Evolutionary conservation across 1,284 basidiomycete genomes (phyloP), one percentile per base, ranked within the genome.

Genomic region (Boletellus sp.): DNA sequence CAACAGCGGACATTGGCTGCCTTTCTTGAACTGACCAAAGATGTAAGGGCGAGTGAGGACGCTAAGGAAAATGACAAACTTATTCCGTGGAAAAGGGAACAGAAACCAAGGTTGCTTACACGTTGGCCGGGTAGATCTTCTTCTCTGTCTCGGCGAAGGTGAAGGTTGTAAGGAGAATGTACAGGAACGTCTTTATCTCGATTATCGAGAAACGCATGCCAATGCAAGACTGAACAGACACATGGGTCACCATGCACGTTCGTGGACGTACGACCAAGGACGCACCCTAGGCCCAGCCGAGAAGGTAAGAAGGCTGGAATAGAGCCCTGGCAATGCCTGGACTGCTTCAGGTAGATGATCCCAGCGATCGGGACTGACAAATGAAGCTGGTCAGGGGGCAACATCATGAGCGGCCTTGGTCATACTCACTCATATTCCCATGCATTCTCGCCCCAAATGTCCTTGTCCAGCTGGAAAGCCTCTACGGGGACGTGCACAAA

Each of bases 121-220:
- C 82, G 61, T 90, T 90, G 7, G 78, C 75, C 61, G 83, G 85
- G 57, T 76, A 72, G 24, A 91, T 79, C 57, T 77, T 77, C 35
- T 79, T 76, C 11, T 73, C 75, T 1, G 83, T 77, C 54, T 77
- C 68, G 1, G 68, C 64, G 65, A 90, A 91, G 5, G 69, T 73
- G 58, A 89, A 91, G 59, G 79, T 78, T 13, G 81, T 80, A 41
- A 91, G 58, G 24, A 91, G 74, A 41, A 83, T 77, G 60, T 81
- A 89, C 13, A 90, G 62, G 61, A 91, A 84, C 2, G 79, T 77
- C 70, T 91, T 91, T 60, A 90, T 85, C 69, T 91, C 87, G 51
- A 90, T 85, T 64, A 89, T 72, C 13, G 89, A 86, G 65, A 91
- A 89, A 28, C 82, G 79, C 71, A 86, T 74, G 4, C 89, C 89